Evolutionary conservation across 345 rosid genomes (phyloP).

Genomic region (Draba incana): DNA sequence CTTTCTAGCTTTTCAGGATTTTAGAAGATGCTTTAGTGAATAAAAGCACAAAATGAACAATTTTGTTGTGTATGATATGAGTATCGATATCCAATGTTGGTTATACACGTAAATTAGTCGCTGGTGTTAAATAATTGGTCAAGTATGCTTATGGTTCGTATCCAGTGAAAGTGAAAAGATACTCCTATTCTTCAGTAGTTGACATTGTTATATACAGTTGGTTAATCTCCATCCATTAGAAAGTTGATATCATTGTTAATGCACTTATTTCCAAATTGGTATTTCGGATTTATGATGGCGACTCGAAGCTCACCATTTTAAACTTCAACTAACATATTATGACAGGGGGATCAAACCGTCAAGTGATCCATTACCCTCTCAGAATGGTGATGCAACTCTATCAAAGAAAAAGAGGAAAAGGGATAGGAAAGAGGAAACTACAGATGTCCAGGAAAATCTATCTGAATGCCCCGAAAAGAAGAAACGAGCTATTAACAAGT

Average conservation of each 20-base stretch:
- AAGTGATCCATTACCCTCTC: constrained; percentile 5
- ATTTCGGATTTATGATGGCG: neutral
- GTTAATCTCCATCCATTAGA: constrained; percentile 4
- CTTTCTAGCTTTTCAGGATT: constrained; percentile 19
- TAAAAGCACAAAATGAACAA: neutral
- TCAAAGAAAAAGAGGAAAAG: constrained; percentile 42
- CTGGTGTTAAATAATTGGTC: neutral
- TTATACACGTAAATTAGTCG: neutral
- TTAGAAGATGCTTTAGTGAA: neutral
- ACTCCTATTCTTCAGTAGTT: neutral
- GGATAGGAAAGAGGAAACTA: constrained; percentile 43
- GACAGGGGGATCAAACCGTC: constrained; percentile 31
- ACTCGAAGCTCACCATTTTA: neutral
- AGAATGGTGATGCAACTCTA: constrained; percentile 27
- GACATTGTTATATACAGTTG: constrained; percentile 5
- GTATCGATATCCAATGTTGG: neutral
- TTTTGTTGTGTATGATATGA: neutral
- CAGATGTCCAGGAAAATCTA: constrained; percentile 24
- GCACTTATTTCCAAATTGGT: constrained; percentile 8
- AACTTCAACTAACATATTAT: neutral
- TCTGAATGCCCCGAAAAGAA: constrained; percentile 5
- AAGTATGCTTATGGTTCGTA: constrained; percentile 1
- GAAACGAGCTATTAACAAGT: constrained; percentile 31
- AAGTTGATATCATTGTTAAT: neutral
- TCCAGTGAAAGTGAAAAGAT: constrained; percentile 1